phyloP scores from a whole-genome alignment of 164 flowering plant genomes.

The Nelumbo lutea region DNA sequence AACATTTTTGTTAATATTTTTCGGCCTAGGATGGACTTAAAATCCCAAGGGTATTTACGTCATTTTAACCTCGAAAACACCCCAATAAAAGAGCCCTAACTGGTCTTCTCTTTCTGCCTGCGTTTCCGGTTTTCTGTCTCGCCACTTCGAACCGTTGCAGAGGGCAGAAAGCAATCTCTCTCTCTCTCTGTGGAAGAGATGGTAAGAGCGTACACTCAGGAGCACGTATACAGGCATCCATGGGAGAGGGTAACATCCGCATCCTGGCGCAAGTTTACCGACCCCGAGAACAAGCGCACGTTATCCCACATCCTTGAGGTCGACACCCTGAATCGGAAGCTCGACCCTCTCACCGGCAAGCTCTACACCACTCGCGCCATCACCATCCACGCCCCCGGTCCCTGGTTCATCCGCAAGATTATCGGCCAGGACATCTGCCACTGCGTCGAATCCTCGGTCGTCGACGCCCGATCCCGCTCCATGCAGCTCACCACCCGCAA shows the following conservation, averaged over 20 bases:
- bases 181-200: constrained; percentile 21
- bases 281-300: constrained; percentile 72
- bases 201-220: constrained; percentile 87
- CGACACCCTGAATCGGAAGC: constrained; percentile 69
- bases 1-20: too few species aligned
- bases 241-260: constrained; percentile 96
- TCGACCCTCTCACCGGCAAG: constrained; percentile 62
- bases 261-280: constrained; percentile 93
- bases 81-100: too few species aligned
- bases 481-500: constrained; percentile 80
- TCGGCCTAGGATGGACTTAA: too few species aligned
- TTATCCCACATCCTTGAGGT: constrained; percentile 84
- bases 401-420: constrained; percentile 78
- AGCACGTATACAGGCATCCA: constrained; percentile 87
- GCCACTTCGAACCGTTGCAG: too few species aligned
- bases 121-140: too few species aligned
- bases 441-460: constrained; percentile 83
- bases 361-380: constrained; percentile 81
- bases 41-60: too few species aligned
- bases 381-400: constrained; percentile 89
- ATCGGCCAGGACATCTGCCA: constrained; percentile 90
- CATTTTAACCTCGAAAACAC: too few species aligned
- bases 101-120: too few species aligned
- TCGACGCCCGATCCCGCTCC: constrained; percentile 55
- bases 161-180: too few species aligned